A percentile compares a stretch with the other conserved stretches of the same genome.
Conservation (phyloP, 352 stramenopile species). For the Phytopythium delawarense region DNA sequence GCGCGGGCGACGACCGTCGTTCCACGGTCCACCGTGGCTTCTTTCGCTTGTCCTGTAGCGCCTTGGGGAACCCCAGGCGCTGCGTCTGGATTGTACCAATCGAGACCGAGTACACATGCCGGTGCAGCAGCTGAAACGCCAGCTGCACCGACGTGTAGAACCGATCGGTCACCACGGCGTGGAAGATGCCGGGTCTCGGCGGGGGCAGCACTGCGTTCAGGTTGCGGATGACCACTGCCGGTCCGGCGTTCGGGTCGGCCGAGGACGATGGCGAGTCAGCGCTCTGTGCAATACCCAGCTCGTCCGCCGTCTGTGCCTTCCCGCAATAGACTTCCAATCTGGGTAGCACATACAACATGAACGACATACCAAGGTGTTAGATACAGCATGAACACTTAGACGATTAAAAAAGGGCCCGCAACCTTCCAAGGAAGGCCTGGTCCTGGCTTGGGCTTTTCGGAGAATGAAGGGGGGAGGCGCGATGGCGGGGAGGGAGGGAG, state of each 20-base stretch:
- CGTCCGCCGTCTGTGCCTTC: background rate
- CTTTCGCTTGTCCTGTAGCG: background rate
- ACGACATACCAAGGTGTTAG: background rate
- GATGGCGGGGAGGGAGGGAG: too few species aligned
- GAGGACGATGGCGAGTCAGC: background rate
- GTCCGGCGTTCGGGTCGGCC: constrained; percentile 9
- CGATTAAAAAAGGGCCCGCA: background rate
- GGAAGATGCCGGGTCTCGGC: background rate
- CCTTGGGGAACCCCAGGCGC: constrained; percentile 3
- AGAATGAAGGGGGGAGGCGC: too few species aligned
- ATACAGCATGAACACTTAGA: background rate
- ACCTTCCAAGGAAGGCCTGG: too few species aligned
- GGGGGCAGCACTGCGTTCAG: constrained; percentile 2
- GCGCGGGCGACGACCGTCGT: background rate
- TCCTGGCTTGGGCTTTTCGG: too few species aligned
- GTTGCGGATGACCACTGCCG: constrained; percentile 9
- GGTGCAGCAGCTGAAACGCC: constrained; percentile 8
- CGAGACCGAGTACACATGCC: constrained; percentile 11
- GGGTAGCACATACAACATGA: background rate
- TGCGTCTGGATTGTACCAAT: constrained; percentile 14
- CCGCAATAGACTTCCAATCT: background rate
- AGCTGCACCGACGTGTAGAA: constrained; percentile 19
- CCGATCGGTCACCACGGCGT: constrained; percentile 9
- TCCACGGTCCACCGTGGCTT: background rate
- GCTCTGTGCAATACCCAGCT: background rate